Evolutionary conservation across 371 early-diverging fungal species (phyloP).

Genomic region (Funneliformis caledonium): DNA sequence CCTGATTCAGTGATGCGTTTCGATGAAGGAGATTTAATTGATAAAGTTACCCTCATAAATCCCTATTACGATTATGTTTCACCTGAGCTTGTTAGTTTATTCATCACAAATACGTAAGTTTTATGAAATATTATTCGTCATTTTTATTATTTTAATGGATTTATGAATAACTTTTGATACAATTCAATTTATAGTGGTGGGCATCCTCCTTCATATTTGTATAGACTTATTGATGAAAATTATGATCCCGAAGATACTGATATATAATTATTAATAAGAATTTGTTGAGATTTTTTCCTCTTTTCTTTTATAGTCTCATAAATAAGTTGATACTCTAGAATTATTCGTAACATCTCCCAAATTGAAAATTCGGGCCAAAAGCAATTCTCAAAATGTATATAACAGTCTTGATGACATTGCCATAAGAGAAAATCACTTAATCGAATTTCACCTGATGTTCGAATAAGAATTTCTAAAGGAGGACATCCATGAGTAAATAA

Average conservation of each 20-base stretch:
- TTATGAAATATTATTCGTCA: not conserved
- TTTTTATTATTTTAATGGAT: conserved; percentile 3
- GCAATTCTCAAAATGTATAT: conserved; percentile 84
- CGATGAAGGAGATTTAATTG: conserved; percentile 79
- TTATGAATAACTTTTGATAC: not conserved
- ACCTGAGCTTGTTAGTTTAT: conserved; percentile 86
- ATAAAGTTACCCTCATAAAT: conserved; percentile 78
- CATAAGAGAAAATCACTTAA: conserved; percentile 98
- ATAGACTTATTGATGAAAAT: conserved; percentile 79
- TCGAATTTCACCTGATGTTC: conserved; percentile 97
- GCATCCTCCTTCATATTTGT: conserved; percentile 77
- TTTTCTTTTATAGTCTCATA: not conserved
- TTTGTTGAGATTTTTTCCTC: not conserved
- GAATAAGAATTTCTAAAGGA: conserved; percentile 91
- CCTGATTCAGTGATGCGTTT: conserved; percentile 85
- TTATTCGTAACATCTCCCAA: conserved; percentile 79
- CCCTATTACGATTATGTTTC: conserved; percentile 91
- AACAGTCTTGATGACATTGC: conserved; percentile 78
- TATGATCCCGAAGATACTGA: conserved; percentile 65
- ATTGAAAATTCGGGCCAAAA: conserved; percentile 96
- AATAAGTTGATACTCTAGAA: conserved; percentile 65
- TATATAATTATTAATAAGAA: conserved; percentile 41
- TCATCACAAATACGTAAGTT: conserved; percentile 88
- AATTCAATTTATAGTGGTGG: conserved; percentile 56
- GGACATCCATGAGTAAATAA: conserved; percentile 77